Percentiles rank a stretch among this genome's conserved stretches.
phyloP scores from a whole-genome alignment of 2,329 filamentous ascomycete species.

The Cryphonectria japonica region DNA sequence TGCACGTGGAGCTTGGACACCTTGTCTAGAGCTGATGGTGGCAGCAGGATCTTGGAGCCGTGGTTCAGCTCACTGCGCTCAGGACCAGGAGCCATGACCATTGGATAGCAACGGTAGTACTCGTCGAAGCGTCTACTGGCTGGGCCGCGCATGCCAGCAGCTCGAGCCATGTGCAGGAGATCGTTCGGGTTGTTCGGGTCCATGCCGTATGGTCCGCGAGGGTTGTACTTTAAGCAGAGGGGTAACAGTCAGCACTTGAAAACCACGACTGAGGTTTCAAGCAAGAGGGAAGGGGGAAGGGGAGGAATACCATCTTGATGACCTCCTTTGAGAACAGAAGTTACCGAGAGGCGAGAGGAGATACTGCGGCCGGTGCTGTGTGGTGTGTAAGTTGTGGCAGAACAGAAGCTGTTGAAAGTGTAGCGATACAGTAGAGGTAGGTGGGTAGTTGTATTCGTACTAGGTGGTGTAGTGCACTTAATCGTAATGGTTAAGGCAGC shows the following conservation, averaged over 20 bases:
- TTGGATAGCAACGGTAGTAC: conserved; percentile 96
- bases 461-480: neutral
- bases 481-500: neutral
- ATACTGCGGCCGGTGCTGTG: neutral
- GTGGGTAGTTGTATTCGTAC: neutral
- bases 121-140: conserved; percentile 86
- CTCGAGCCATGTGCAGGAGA: conserved; percentile 53
- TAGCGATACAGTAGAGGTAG: neutral
- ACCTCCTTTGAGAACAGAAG: neutral
- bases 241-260: conserved; percentile 16
- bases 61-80: conserved; percentile 91
- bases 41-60: conserved; percentile 96
- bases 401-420: neutral
- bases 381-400: neutral
- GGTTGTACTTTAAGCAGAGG: conserved; percentile 37
- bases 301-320: conserved; percentile 31
- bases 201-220: conserved; percentile 45
- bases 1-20: conserved; percentile 94
- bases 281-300: neutral
- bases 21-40: conserved; percentile 95
- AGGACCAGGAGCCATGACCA: conserved; percentile 89
- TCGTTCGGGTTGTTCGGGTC: conserved; percentile 53
- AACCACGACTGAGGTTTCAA: neutral
- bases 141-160: conserved; percentile 49
- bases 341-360: neutral